Evolutionary conservation across 768 basidiomycete genomes (phyloP).

Genomic region (Austroboletus eburneus): DNA sequence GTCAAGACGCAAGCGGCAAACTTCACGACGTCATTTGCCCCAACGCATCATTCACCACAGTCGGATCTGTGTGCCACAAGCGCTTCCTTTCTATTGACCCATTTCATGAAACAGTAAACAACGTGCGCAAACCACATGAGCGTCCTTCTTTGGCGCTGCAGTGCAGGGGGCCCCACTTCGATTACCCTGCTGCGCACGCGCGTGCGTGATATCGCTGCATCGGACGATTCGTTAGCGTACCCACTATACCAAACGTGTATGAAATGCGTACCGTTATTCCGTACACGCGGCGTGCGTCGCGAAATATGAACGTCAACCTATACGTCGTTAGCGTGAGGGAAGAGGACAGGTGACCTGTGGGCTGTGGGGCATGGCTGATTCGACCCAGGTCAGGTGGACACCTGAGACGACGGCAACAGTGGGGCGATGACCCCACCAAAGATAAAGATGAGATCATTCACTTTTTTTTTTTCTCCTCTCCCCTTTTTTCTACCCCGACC

Average conservation of each 20-base stretch:
- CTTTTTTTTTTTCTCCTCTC: too few relatives aligned
- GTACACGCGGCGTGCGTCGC: not conserved
- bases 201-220: not conserved
- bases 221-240: too few relatives aligned
- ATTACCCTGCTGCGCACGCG: not conserved
- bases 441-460: slow-evolving; percentile 11
- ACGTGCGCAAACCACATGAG: slow-evolving; percentile 13
- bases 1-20: too few relatives aligned
- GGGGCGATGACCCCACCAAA: slow-evolving; percentile 9
- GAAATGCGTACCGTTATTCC: not conserved
- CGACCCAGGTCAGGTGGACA: slow-evolving; percentile 21
- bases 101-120: not conserved
- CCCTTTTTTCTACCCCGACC: not conserved
- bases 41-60: too few relatives aligned
- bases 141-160: slow-evolving; percentile 2
- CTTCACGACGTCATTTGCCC: too few relatives aligned
- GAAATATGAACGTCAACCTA: not conserved
- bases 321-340: not conserved
- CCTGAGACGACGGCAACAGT: slow-evolving; percentile 5
- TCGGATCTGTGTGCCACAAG: too few relatives aligned
- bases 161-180: not conserved
- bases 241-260: not conserved
- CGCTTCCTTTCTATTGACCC: too few relatives aligned
- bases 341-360: slow-evolving; percentile 10
- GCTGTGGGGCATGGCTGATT: not conserved